Conservation (phyloP, 2,329 filamentous ascomycete species). For the Neoascochyta sp. region DNA sequence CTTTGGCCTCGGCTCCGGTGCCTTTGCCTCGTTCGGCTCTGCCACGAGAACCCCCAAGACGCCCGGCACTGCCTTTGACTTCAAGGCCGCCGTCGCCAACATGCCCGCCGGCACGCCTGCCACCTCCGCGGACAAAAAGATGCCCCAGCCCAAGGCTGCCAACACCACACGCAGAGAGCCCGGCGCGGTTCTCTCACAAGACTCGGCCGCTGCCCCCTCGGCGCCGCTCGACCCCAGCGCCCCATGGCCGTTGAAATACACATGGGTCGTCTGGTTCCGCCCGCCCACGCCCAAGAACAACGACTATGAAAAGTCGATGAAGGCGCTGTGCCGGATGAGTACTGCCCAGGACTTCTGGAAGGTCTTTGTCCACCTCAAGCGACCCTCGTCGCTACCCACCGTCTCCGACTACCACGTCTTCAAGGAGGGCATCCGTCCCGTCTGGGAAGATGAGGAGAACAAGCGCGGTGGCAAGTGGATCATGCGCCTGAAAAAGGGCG, state of each 20-base stretch:
- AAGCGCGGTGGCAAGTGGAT: slow-evolving; percentile 97
- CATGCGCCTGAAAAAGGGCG: slow-evolving; percentile 92
- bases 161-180: slow-evolving; percentile 38
- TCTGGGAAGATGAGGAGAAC: slow-evolving; percentile 98
- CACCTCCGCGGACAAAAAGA: slow-evolving; percentile 60
- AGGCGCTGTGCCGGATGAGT: slow-evolving; percentile 75
- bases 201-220: slow-evolving; percentile 39
- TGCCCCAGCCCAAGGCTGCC: slow-evolving; percentile 27
- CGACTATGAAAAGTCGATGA: slow-evolving; percentile 96
- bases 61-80: slow-evolving; percentile 74
- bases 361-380: slow-evolving; percentile 83
- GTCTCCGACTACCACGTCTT: slow-evolving; percentile 98
- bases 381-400: slow-evolving; percentile 79
- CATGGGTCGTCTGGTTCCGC: slow-evolving; percentile 96
- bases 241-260: slow-evolving; percentile 66
- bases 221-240: slow-evolving; percentile 37
- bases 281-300: slow-evolving; percentile 96
- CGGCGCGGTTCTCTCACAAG: slow-evolving; percentile 23
- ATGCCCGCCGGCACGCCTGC: slow-evolving; percentile 47
- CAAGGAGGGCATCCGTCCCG: slow-evolving; percentile 90
- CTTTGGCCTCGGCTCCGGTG: slow-evolving; percentile 90
- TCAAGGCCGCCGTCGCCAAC: slow-evolving; percentile 59
- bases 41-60: slow-evolving; percentile 84
- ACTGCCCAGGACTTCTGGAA: slow-evolving; percentile 89
- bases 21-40: slow-evolving; percentile 89